Evolutionary conservation across 2,329 filamentous ascomycete species (phyloP).

Genomic region (Ambrosiella beaveri): DNA sequence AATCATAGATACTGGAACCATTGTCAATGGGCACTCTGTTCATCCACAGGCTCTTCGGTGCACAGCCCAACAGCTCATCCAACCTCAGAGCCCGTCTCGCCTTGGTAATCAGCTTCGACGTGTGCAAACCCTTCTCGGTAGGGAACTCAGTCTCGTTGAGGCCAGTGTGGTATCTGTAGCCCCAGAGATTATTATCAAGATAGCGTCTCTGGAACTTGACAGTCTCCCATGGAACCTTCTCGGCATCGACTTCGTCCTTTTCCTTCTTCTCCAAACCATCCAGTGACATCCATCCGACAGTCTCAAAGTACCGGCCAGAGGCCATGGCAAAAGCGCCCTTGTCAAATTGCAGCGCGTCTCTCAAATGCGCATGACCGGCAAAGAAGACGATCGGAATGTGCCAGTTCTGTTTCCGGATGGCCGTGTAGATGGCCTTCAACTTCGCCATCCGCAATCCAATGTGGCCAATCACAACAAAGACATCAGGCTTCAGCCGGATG

Average conservation of each 20-base stretch:
- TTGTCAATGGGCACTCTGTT: slow-evolving; percentile 57
- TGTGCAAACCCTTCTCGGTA: slow-evolving; percentile 56
- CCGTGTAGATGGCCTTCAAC: slow-evolving; percentile 58
- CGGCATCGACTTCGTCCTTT: slow-evolving; percentile 17
- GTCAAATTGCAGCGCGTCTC: slow-evolving; percentile 70
- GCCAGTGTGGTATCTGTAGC: slow-evolving; percentile 63
- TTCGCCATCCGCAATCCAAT: slow-evolving; percentile 68
- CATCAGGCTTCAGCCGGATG: slow-evolving; percentile 66
- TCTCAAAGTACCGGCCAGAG: slow-evolving; percentile 86
- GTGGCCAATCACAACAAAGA: slow-evolving; percentile 78
- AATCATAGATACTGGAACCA: slow-evolving; percentile 60
- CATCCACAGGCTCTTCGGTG: slow-evolving; percentile 67
- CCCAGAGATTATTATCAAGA: slow-evolving; percentile 85
- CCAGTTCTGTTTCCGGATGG: slow-evolving; percentile 60
- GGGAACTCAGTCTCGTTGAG: slow-evolving; percentile 56
- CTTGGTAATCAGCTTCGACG: slow-evolving; percentile 49
- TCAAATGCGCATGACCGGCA: slow-evolving; percentile 76
- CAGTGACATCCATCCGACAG: slow-evolving; percentile 83
- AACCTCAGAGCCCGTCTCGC: slow-evolving; percentile 56
- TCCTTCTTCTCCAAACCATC: slow-evolving; percentile 35
- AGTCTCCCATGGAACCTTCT: slow-evolving; percentile 17
- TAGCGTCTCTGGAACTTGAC: slow-evolving; percentile 61
- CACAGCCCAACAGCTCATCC: slow-evolving; percentile 65
- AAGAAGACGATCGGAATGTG: slow-evolving; percentile 81
- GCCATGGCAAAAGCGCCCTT: slow-evolving; percentile 61